Base-by-base conservation (phyloP, 805 yeast species). In the Wickerhamiella azyma region DNA sequence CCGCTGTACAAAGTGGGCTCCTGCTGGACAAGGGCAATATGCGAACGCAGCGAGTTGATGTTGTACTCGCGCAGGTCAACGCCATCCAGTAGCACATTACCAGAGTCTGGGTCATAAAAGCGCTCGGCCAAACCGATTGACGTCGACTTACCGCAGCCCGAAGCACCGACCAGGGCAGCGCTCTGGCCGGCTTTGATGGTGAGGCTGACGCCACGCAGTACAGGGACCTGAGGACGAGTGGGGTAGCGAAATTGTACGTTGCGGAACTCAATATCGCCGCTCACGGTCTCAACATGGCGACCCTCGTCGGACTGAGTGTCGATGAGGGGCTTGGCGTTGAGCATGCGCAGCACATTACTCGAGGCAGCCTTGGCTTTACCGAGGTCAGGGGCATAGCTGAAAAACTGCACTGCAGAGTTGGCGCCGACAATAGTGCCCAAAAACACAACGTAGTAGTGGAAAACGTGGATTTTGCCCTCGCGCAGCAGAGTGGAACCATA, bases 161-260 rank as follows among this genome's bases (percentile, higher is more conserved):
- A 73, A 1, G 80, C 71, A 2, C 81, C 81, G 5, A 89, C 79
- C 5, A 89, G 63, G 45, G 78, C 92, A 9, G 79, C 77, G 30
- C 74, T 62, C 48, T 69, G 64, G 1, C 74, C 71, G 9, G 70
- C 58, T 13, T 69, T 60, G 36, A 86, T 66, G 1, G 56, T 53
- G 11, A 81, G 52, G 39, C 62, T 62, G 2, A 83, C 65, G 28
- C 76, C 63, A 1, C 71, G 63, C 26, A 89, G 58, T 0, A 76
- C 76, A 5, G 63, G 61, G 1, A 66, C 68, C 11, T 67, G 64
- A 0, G 71, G 70, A 48, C 92, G 71, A 2, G 79, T 65, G 2
- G 81, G 77, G 60, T 86, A 89, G 3, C 71, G 55, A 61, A 85
- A 89, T 5, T 64, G 59, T 4, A 88, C 77, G 50, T 77, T 64